Evolutionary conservation across 2,329 filamentous ascomycete genomes (phyloP).

Genomic region (Zymoseptoria passerinii): DNA sequence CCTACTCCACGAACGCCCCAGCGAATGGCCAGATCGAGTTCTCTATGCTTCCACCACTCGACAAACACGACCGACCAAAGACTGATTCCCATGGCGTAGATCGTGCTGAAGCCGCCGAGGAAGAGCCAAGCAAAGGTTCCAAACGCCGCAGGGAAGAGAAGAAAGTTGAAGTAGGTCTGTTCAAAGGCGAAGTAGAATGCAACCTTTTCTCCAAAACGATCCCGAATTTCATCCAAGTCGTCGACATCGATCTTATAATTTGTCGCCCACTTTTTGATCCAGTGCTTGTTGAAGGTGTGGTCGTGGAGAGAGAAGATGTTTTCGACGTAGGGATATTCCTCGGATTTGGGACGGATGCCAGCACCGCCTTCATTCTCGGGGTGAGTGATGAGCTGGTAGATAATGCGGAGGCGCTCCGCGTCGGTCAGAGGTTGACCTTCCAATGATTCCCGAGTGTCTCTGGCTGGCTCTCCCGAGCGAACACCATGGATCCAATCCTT

Average conservation of each 20-base stretch:
- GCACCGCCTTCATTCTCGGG: slow-evolving; percentile 41
- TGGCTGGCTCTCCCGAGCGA: slow-evolving; percentile 64
- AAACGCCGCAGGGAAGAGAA: slow-evolving; percentile 71
- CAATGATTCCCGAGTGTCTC: slow-evolving; percentile 60
- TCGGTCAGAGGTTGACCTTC: slow-evolving; percentile 71
- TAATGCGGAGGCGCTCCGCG: slow-evolving; percentile 77
- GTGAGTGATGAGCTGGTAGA: slow-evolving; percentile 64
- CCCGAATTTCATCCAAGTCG: slow-evolving; percentile 44
- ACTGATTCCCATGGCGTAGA: slow-evolving; percentile 69
- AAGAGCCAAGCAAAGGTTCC: slow-evolving; percentile 71
- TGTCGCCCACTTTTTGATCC: slow-evolving; percentile 46
- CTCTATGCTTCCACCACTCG: slow-evolving; percentile 93
- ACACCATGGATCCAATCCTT: slow-evolving; percentile 93
- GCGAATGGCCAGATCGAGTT: slow-evolving; percentile 73
- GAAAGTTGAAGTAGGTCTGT: slow-evolving; percentile 79
- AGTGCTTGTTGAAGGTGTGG: slow-evolving; percentile 45
- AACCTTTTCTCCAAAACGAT: slow-evolving; percentile 52
- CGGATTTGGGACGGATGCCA: slow-evolving; percentile 44
- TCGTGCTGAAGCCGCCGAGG: slow-evolving; percentile 73
- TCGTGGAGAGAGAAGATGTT: slow-evolving; percentile 44
- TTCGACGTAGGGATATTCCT: slow-evolving; percentile 44
- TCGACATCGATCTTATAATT: slow-evolving; percentile 40
- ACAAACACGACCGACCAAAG: slow-evolving; percentile 88
- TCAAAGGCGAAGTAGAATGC: slow-evolving; percentile 95
- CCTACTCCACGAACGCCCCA: slow-evolving; percentile 87